phyloP scores from a whole-genome alignment of 2,329 filamentous ascomycete genomes.

The Lasiodiplodia sp. region DNA sequence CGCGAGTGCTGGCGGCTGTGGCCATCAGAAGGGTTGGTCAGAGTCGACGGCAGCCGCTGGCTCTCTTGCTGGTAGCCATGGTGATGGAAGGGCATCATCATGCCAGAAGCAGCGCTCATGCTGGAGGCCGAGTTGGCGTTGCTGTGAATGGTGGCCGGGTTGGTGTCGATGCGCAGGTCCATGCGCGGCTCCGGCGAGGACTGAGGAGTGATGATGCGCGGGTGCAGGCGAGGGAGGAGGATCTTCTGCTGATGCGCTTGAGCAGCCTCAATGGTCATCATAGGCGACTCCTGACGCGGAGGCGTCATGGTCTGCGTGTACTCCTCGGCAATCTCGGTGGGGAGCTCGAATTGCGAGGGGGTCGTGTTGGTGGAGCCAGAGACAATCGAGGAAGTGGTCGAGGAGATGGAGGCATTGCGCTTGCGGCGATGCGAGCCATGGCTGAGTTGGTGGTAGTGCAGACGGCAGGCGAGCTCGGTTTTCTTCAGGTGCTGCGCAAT shows the following conservation, averaged over 20 bases:
- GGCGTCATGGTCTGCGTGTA: constrained; percentile 45
- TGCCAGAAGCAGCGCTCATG: constrained; percentile 48
- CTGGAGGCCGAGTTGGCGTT: background rate
- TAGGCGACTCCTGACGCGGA: constrained; percentile 50
- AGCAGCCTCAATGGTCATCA: constrained; percentile 33
- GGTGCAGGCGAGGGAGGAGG: constrained; percentile 67
- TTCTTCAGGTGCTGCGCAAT: constrained; percentile 86
- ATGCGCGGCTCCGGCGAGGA: constrained; percentile 48
- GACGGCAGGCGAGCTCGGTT: constrained; percentile 84
- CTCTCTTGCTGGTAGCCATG: constrained; percentile 24
- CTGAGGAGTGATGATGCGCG: constrained; percentile 54
- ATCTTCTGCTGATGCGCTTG: constrained; percentile 52
- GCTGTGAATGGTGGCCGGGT: constrained; percentile 33
- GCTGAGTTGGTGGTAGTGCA: constrained; percentile 86
- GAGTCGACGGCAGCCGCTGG: constrained; percentile 47
- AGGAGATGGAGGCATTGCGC: constrained; percentile 74
- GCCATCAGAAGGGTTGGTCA: constrained; percentile 48
- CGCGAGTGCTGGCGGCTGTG: constrained; percentile 35
- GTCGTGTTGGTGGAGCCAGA: constrained; percentile 46
- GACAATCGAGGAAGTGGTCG: constrained; percentile 44
- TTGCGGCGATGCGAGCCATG: constrained; percentile 83
- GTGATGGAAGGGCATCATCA: constrained; percentile 31
- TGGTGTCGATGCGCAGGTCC: constrained; percentile 54
- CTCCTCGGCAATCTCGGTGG: constrained; percentile 27
- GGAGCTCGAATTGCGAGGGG: constrained; percentile 34